These are phyloP conservation scores for Trichoderma sp. DNA, from an alignment of 2,329 filamentous ascomycete genomes.

Conservation along the genomic window DNA sequence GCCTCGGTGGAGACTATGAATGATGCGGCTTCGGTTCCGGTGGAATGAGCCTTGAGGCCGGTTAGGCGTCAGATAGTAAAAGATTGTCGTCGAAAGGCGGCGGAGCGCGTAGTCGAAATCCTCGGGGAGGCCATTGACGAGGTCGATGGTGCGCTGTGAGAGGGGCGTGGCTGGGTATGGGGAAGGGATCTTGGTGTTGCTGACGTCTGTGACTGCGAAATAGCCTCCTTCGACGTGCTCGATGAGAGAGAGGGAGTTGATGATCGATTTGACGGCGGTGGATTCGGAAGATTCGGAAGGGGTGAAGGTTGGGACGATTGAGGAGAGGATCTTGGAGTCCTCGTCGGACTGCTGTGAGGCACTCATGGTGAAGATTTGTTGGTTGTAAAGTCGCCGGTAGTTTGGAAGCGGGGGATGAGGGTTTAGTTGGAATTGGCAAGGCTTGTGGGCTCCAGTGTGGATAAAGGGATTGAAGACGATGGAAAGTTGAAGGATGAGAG, in stretches of 20 bases:
- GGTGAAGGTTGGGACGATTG: neutral
- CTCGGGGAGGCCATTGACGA: conserved; percentile 33
- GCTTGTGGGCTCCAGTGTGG: neutral
- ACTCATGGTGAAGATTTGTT: neutral
- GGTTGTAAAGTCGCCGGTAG: neutral
- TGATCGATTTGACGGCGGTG: conserved; percentile 18
- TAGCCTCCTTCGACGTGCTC: conserved; percentile 63
- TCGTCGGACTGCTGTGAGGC: neutral
- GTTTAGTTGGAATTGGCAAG: neutral
- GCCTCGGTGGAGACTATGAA: conserved; percentile 64
- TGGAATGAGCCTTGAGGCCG: conserved; percentile 60
- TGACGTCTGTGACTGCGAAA: conserved; percentile 60
- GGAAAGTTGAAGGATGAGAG: neutral
- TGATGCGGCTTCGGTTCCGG: conserved; percentile 57
- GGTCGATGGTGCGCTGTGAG: conserved; percentile 34
- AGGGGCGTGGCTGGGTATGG: conserved; percentile 36
- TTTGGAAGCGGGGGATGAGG: neutral
- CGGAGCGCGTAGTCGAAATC: conserved; percentile 43
- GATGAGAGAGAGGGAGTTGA: conserved; percentile 35
- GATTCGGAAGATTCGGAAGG: conserved; percentile 16
- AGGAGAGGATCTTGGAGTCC: neutral
- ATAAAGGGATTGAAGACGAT: neutral
- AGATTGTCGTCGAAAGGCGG: conserved; percentile 59
- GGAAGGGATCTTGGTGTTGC: conserved; percentile 50
- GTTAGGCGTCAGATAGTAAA: conserved; percentile 59